These are phyloP conservation scores for Gastrolobium villosum DNA, from an alignment of 306 rosid species.

Conservation along the genomic window DNA sequence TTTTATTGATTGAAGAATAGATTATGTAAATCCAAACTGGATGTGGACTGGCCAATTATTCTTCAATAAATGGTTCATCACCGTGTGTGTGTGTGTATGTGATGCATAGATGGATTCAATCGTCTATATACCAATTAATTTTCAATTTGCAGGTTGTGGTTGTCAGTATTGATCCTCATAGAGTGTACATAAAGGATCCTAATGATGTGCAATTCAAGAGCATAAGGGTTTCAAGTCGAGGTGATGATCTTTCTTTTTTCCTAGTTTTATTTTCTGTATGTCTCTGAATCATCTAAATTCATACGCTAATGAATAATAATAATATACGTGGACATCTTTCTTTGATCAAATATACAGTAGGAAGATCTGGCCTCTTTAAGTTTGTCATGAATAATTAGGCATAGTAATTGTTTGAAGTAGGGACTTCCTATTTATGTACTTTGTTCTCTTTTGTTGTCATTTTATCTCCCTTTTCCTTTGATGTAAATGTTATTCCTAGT, in stretches of 20 bases:
- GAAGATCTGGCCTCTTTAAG: no score
- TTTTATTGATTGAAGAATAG: constrained; percentile 2
- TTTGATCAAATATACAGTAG: no score
- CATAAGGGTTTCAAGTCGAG: constrained; percentile 65
- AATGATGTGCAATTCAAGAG: constrained; percentile 81
- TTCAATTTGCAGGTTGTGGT: constrained; percentile 84
- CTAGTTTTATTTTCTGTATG: neutral
- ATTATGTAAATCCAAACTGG: neutral
- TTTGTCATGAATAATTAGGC: no score
- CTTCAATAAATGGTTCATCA: no score
- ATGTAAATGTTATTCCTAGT: no score
- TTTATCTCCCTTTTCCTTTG: no score
- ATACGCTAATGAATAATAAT: no score
- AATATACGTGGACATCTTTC: no score
- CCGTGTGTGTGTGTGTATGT: neutral
- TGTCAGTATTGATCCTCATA: constrained; percentile 94
- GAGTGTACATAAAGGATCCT: constrained; percentile 78
- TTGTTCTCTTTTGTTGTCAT: no score
- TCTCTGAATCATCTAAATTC: no score
- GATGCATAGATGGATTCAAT: constrained; percentile 25
- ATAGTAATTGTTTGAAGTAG: no score
- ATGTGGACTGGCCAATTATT: neutral
- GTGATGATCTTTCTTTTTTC: constrained; percentile 50
- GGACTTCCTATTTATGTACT: no score
- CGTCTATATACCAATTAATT: constrained; percentile 18